phyloP scores from a whole-genome alignment of 2,329 filamentous ascomycete genomes.

The Clonostachys sp. region DNA sequence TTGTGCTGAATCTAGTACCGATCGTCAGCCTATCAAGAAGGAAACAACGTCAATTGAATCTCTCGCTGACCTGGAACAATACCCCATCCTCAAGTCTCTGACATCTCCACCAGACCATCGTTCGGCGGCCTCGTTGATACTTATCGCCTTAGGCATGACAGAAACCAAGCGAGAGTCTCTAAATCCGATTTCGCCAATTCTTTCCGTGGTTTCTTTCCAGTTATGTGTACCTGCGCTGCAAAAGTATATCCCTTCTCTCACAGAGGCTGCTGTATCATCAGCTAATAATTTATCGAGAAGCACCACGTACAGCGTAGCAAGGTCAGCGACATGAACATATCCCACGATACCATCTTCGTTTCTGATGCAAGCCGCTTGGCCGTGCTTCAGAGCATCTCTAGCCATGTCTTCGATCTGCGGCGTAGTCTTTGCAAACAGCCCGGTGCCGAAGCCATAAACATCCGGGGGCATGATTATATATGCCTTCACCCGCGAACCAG shows the following conservation, averaged over 20 bases:
- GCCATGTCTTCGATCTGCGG: conserved; percentile 30
- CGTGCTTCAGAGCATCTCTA: conserved; percentile 15
- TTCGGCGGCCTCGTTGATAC: too few relatives aligned
- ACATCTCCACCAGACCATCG: too few relatives aligned
- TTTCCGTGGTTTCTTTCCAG: conserved; percentile 29
- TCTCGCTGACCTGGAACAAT: too few relatives aligned
- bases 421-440: conserved; percentile 30
- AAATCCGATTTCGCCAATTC: conserved; percentile 18
- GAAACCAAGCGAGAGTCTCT: too few relatives aligned
- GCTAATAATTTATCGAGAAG: conserved; percentile 23
- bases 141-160: too few relatives aligned
- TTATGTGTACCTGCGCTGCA: conserved; percentile 27
- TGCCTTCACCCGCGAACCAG: conserved; percentile 33
- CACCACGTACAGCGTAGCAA: conserved; percentile 32
- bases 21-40: too few relatives aligned
- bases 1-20: too few relatives aligned
- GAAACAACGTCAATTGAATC: too few relatives aligned
- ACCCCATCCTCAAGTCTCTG: too few relatives aligned
- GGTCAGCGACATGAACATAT: conserved; percentile 38
- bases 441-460: conserved; percentile 39
- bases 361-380: conserved; percentile 17
- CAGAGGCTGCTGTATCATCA: conserved; percentile 19
- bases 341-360: conserved; percentile 29
- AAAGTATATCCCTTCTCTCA: conserved; percentile 35
- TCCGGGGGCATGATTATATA: conserved; percentile 38